These are phyloP conservation scores for Talaromyces sp. DNA, from an alignment of 2,329 filamentous ascomycete genomes.

Conservation along the genomic window DNA sequence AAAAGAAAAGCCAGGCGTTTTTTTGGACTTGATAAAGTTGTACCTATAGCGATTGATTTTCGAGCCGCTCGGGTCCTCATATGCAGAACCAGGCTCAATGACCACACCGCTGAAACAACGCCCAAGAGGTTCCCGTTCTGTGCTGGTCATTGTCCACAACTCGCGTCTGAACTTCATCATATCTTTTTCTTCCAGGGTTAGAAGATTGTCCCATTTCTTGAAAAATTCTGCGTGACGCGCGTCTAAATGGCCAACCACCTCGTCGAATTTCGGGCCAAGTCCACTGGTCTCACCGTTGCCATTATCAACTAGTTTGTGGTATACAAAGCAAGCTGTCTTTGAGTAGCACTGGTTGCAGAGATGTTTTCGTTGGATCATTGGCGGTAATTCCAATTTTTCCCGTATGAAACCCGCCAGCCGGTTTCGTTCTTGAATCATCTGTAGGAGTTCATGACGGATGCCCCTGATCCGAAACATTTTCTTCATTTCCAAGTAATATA, in stretches of 20 bases:
- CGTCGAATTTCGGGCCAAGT: conserved; percentile 76
- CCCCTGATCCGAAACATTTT: conserved; percentile 81
- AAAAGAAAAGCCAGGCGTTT: conserved; percentile 69
- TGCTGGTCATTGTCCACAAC: conserved; percentile 92
- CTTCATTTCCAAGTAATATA: conserved; percentile 93
- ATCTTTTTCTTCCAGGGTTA: conserved; percentile 93
- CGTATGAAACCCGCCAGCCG: conserved; percentile 80
- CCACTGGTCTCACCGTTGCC: conserved; percentile 79
- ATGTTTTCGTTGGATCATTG: conserved; percentile 78
- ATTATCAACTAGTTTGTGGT: conserved; percentile 84
- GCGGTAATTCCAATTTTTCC: conserved; percentile 75
- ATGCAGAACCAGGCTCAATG: conserved; percentile 72
- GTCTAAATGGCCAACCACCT: conserved; percentile 74
- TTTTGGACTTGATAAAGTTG: conserved; percentile 70
- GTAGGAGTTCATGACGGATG: conserved; percentile 80
- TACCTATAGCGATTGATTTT: conserved; percentile 94
- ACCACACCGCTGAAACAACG: conserved; percentile 87
- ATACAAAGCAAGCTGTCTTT: conserved; percentile 85
- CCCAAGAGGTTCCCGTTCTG: conserved; percentile 80
- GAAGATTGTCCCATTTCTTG: conserved; percentile 85
- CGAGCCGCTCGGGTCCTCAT: conserved; percentile 64
- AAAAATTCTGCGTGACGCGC: conserved; percentile 78
- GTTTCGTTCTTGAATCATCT: conserved; percentile 97
- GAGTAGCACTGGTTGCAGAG: conserved; percentile 87
- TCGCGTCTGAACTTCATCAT: conserved; percentile 82